phyloP scores from a whole-genome alignment of 1,284 basidiomycete genomes.

The Ceratobasidium sp. region DNA sequence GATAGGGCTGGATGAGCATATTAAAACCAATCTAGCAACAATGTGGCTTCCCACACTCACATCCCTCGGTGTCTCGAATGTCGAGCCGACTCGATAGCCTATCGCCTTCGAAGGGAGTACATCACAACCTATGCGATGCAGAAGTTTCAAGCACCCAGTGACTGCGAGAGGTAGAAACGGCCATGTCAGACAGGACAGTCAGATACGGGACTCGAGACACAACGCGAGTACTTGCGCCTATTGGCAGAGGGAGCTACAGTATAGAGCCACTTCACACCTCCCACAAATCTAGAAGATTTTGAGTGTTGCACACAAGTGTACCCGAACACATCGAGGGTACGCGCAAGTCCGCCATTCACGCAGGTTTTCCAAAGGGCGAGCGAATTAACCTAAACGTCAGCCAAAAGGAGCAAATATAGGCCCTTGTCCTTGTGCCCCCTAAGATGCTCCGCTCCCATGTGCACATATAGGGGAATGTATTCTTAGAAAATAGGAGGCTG shows the following conservation, averaged over 20 bases:
- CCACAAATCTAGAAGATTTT: neutral
- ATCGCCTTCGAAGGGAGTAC: too few species aligned
- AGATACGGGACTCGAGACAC: neutral
- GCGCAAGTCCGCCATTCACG: neutral
- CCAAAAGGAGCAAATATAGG: neutral
- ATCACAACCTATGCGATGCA: too few species aligned
- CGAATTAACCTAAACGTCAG: neutral
- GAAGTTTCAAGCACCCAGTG: neutral
- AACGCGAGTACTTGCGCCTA: neutral
- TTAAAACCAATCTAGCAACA: too few species aligned
- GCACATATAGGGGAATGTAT: neutral
- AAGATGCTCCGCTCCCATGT: neutral
- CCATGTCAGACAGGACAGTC: neutral
- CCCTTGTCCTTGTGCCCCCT: too few species aligned
- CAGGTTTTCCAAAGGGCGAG: neutral
- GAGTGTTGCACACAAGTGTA: neutral
- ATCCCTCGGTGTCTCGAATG: too few species aligned
- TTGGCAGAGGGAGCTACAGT: neutral
- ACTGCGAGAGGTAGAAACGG: neutral
- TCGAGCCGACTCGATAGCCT: too few species aligned
- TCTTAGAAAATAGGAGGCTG: too few species aligned
- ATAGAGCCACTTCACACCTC: neutral
- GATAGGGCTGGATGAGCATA: too few species aligned
- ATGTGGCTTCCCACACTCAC: too few species aligned
- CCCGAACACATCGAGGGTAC: conserved; percentile 4